Base-by-base conservation (phyloP, 768 basidiomycete species). In the Lentinula edodes region DNA sequence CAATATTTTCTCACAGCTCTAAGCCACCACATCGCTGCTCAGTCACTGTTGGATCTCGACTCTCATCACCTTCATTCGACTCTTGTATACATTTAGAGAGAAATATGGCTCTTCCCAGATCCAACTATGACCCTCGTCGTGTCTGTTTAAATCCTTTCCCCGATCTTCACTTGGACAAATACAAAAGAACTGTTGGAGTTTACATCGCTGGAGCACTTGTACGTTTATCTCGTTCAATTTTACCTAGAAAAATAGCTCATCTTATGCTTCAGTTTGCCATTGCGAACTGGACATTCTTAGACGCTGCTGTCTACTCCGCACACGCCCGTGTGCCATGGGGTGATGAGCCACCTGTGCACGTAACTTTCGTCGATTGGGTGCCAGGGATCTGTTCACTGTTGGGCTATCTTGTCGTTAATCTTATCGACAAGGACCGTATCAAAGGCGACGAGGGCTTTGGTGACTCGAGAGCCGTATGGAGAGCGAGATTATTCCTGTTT, bases 281-380 rank as follows among this genome's bases (percentile, higher is more conserved):
- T 18, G 95, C 93, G 34, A 93, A 92, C 73, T 98, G 96, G 94
- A 83, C 90, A 3, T 95, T 99, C 75, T 78, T 98, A 60, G 96
- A 98, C 68, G 96, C 97, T 13, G 88, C 89, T 23, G 87, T 98
- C 58, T 81, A 94, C 43, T 97, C 95, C 9, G 86, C 90, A 3
- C 92, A 96, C 67, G 92, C 93, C 0, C 85, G 83, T 58, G 76
- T 91, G 1, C 90, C 92, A 3, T 83, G 83, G 64, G 88, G 84
- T 42, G 81, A 87, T 10, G 52, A 63, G 0, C 72, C 77, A 0
- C 81, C 82, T 9, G 81, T 83, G 0, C 93, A 93, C 68, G 91
- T 99, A 71, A 78, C 83, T 12, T 97, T 98, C 71, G 87, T 93
- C 60, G 97, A 98, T 78, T 99, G 97, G 97, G 78, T 97, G n/a